Percentiles rank a stretch among this genome's conserved stretches.
phyloP scores from a whole-genome alignment of 768 basidiomycete species.

The Dentipellis sp. region DNA sequence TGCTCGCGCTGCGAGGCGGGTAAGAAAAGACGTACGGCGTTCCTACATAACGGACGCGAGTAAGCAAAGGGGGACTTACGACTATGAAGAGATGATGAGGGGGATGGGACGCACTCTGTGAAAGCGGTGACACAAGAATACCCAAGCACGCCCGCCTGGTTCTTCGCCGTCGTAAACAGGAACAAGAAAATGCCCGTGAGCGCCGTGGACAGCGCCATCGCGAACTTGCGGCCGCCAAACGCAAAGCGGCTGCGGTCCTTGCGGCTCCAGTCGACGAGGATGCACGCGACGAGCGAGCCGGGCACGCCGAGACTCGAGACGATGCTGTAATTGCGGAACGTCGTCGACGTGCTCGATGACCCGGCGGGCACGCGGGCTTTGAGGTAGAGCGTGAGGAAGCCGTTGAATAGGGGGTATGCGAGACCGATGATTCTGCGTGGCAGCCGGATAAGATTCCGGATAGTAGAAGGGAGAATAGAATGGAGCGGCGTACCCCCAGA shows the following conservation, averaged over 20 bases:
- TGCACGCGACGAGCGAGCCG: conserved; percentile 36
- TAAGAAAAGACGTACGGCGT: neutral
- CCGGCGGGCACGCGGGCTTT: conserved; percentile 13
- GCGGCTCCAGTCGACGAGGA: conserved; percentile 30
- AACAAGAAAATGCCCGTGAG: conserved; percentile 41
- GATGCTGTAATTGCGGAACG: conserved; percentile 42
- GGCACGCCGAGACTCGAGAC: conserved; percentile 38
- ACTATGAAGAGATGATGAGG: no score
- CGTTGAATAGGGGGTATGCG: conserved; percentile 44
- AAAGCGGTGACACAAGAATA: conserved; percentile 36
- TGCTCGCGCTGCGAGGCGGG: neutral
- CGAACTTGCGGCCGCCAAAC: conserved; percentile 36
- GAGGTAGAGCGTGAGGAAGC: conserved; percentile 43
- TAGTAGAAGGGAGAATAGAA: no score
- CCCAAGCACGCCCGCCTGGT: conserved; percentile 29
- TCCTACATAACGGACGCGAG: neutral
- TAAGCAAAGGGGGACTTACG: no score
- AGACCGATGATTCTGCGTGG: conserved; percentile 30
- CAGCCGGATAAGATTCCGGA: no score
- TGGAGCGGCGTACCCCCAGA: conserved; percentile 23
- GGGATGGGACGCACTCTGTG: conserved; percentile 18
- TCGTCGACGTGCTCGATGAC: conserved; percentile 22
- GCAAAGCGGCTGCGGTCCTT: conserved; percentile 2
- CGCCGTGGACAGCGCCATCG: conserved; percentile 35
- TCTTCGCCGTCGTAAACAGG: conserved; percentile 40